Percentiles rank a stretch among this genome's conserved stretches.
Evolutionary conservation across 768 basidiomycete species (phyloP).

Genomic region (Lactarius vividus): DNA sequence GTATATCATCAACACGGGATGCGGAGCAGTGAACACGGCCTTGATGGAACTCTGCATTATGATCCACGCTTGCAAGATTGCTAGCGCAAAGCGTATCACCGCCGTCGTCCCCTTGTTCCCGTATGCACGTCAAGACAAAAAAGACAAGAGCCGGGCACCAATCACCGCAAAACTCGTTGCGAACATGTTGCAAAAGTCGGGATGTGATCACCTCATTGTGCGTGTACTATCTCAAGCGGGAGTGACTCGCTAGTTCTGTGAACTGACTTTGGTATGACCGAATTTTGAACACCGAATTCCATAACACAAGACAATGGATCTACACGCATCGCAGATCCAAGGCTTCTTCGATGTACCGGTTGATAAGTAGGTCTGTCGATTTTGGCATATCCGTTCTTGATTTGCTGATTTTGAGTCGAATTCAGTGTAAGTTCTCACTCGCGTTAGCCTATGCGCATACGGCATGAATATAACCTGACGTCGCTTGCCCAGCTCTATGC

Average conservation of each 20-base stretch:
- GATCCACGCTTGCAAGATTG: constrained; percentile 99
- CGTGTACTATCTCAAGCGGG: constrained; percentile 35
- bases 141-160: constrained; percentile 97
- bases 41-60: constrained; percentile 99
- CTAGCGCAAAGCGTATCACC: constrained; percentile 96
- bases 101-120: constrained; percentile 98
- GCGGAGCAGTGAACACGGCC: constrained; percentile 83
- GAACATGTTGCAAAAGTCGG: constrained; percentile 91
- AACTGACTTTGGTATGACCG: neutral
- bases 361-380: constrained; percentile 78
- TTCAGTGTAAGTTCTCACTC: constrained; percentile 47
- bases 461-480: constrained; percentile 23
- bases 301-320: constrained; percentile 96
- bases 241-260: neutral
- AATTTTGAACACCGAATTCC: constrained; percentile 14
- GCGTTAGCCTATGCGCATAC: constrained; percentile 26
- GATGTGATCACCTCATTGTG: constrained; percentile 97
- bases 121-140: constrained; percentile 97
- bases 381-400: constrained; percentile 14
- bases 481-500: constrained; percentile 71
- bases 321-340: constrained; percentile 98
- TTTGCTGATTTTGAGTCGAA: constrained; percentile 2
- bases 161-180: constrained; percentile 98
- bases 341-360: constrained; percentile 99
- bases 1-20: constrained; percentile 95